Base-by-base conservation (phyloP, 352 stramenopile genomes). In the Thalassiosira oceanica region DNA sequence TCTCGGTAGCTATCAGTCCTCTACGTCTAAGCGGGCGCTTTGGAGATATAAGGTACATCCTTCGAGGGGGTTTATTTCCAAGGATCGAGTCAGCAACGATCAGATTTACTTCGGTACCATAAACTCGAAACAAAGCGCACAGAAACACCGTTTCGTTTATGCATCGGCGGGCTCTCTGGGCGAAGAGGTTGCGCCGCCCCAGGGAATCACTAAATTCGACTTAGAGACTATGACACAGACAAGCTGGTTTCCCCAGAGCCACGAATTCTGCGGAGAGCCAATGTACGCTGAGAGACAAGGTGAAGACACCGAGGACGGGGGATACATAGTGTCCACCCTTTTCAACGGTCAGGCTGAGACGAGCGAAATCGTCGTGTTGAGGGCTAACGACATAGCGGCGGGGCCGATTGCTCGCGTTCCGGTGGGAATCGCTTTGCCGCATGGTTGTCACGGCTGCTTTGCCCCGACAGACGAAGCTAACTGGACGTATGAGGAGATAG, bases 261-360 rank as follows among this genome's bases (percentile, higher is more conserved):
- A 82, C 42, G 77, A 90, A 58, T 90, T 88, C 58, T 88, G 80
- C 56, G 83, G 83, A 23, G 83, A 90, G 54, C 83, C 83, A 21
- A 87, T 86, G 74, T 90, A 80, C 76, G 83, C 78, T 36, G 13
- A 20, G 43, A 16, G 41, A 45, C 28, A 56, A 42, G 46, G 39
- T n/a, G 35, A 62, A 21, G 28, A 61, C n/a, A 50, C 42, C 0
- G 70, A 81, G 63, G 75, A 87, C 54, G 70, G 64, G 46, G 80
- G 80, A 3, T 91, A 91, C 50, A 53, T 91, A 43, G 36, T 90
- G 16, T 74, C 77, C 10, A 63, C 85, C 21, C 24, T 87, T 8
- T 86, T 76, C 35, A 78, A 87, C 64, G 78, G 76, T 3, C 76
- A 76, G 23, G 49, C 56, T 26, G 53, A 86, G 56, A 39, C 44